Evolutionary conservation across 2,329 filamentous ascomycete genomes (phyloP), one percentile per base, ranked within the genome.

Genomic region (Diaporthe sp.): DNA sequence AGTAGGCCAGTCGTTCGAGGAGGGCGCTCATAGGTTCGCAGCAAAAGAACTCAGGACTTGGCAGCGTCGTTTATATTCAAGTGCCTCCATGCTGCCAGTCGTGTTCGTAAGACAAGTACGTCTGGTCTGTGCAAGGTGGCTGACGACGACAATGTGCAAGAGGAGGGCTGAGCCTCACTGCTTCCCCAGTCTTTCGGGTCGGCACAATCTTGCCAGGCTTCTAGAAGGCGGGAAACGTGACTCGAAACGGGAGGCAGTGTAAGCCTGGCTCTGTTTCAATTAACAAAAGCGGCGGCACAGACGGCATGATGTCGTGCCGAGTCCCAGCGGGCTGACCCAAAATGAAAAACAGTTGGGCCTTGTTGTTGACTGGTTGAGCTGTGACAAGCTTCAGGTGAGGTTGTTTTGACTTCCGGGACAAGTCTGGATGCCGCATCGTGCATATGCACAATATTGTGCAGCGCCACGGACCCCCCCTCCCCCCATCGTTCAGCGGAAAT

Each of bases 361-460:
- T 2, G 44, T 25, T 2, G 44, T 22, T 30, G 63, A 37, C 22
- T 68, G 63, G n/a, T 4, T 51, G 63, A 66, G 44, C 44, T 37
- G 61, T 13, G 61, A 66, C 63, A 66, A 51, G 63, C 44, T 66
- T 66, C 35, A 15, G 30, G 44, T 35, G 63, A 37, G 44, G 44
- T 27, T 39, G 63, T 27, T 68, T 68, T 68, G 47, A 22, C 32
- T 68, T 68, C 47, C 63, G 63, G 63, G 63, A 53, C 63, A n/a
- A 53, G 44, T 39, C 7, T 53, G 63, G 42, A 25, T 39, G 44
- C 32, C 47, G 63, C 63, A 53, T 51, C 63, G 63, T 68, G 44
- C 63, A 68, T 68, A 53, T 68, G 63, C 63, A 68, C 47, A 68
- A 68, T 68, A 39, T 53, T 68, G 63, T 68, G 63, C 63, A 51